Percentiles rank a stretch among this genome's conserved stretches.
These are phyloP conservation scores for Lactifluus echinatus DNA, from an alignment of 768 basidiomycete species.

Conservation along the genomic window DNA sequence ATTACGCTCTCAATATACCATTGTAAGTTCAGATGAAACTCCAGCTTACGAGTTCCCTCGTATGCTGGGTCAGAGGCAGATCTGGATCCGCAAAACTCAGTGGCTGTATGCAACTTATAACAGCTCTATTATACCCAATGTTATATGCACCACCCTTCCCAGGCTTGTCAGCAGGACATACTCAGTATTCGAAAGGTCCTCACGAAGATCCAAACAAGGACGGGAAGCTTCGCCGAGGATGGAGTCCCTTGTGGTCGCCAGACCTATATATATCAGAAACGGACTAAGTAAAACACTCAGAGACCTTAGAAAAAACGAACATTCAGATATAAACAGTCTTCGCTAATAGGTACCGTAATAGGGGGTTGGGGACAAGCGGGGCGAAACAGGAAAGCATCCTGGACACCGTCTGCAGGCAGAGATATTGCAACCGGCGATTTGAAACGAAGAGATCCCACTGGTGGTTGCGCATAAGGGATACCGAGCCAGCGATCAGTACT, in stretches of 20 bases:
- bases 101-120: conserved; percentile 28
- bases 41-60: conserved; percentile 39
- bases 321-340: conserved; percentile 51
- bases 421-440: conserved; percentile 42
- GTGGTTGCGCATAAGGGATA: conserved; percentile 51
- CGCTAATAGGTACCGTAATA: conserved; percentile 35
- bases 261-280: conserved; percentile 19
- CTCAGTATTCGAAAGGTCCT: conserved; percentile 1
- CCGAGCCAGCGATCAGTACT: conserved; percentile 51
- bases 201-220: conserved; percentile 31
- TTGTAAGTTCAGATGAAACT: neutral
- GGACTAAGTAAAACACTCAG: neutral
- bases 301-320: conserved; percentile 27
- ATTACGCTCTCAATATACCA: neutral
- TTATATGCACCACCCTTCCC: conserved; percentile 43
- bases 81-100: conserved; percentile 24
- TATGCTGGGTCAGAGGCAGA: conserved; percentile 34
- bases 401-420: conserved; percentile 25
- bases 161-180: neutral
- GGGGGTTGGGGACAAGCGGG: conserved; percentile 47
- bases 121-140: conserved; percentile 30
- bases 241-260: conserved; percentile 26
- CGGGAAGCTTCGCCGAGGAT: conserved; percentile 24
- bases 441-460: conserved; percentile 48
- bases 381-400: conserved; percentile 42